Base-by-base conservation (phyloP, 2,329 filamentous ascomycete genomes). In the Truncatella angustata region DNA sequence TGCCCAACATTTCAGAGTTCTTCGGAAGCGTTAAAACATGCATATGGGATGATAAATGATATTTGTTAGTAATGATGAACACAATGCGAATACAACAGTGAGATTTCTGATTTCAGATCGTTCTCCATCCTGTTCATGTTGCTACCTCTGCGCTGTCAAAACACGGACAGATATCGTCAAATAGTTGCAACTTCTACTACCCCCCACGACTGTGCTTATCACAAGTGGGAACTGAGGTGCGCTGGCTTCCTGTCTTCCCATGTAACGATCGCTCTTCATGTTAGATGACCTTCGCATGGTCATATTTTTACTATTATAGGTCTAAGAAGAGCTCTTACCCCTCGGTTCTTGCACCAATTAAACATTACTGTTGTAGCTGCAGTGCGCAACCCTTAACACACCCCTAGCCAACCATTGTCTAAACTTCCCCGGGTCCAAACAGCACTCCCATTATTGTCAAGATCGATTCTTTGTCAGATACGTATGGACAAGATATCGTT, bases 311-410 rank as follows among this genome's bases (percentile, higher is more conserved):
- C 5, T 10, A 10, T 21, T 40, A 18, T 40, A 50, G 48, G 48
- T 14, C 5, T 68, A 6, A 63, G 65, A 3, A 49, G 44, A 30
- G 63, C 58, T 2, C 47, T 68, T 9, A 7, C 66, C 18, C 30
- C 44, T 5, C 48, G 37, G 6, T 64, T 68, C 49, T 58, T 70
- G 1, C 67, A 74, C 43, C 75, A 76, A 48, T 73, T 78, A 62
- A 80, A 82, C 63, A 79, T 83, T 63, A 79, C 59, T 2, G 54
- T 64, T 39, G 61, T 69, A 5, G 65, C 67, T 11, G 57, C 50
- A 2, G 61, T 66, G 14, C 63, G 67, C 6, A 45, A 62, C 37
- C 47, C 55, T 4, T 30, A 53, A 2, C 26, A 54, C 14, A 2
- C 56, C 1, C 47, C 57, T 1, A 57, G 56, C 1, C 49, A 56